Conservation (phyloP, 257 asterid species). For the Forsythia suspensa region DNA sequence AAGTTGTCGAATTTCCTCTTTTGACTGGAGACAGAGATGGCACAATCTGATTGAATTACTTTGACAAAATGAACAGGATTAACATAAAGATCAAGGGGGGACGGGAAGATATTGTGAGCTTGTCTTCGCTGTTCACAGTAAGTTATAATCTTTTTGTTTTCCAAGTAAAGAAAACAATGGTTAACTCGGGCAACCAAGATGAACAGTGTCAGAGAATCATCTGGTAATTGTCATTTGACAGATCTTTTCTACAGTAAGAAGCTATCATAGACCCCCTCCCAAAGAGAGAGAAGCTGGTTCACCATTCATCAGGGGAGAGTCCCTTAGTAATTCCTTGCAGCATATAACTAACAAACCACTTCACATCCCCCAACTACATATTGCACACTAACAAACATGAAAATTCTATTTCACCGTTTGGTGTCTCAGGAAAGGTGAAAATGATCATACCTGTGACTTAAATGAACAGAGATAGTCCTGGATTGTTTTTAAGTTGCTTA, state of each 20-base stretch:
- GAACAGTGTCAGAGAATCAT: slow-evolving; percentile 1
- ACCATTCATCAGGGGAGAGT: neutral
- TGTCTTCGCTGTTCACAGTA: neutral
- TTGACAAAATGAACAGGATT: slow-evolving; percentile 1
- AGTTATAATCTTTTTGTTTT: neutral
- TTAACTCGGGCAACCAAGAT: neutral
- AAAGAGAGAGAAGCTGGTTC: neutral
- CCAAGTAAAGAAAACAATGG: neutral
- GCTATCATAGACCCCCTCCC: neutral
- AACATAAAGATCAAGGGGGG: slow-evolving; percentile 11
- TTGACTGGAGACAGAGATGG: neutral
- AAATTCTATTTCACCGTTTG: slow-evolving; percentile 5
- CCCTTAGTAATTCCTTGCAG: slow-evolving; percentile 6
- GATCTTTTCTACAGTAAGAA: slow-evolving; percentile 1
- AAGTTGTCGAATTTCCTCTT: neutral
- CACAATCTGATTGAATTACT: neutral
- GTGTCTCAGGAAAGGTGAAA: slow-evolving; percentile 15
- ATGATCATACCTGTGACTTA: slow-evolving; percentile 66
- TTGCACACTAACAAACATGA: neutral
- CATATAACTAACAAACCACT: neutral
- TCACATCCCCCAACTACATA: neutral
- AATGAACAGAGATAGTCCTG: slow-evolving; percentile 95
- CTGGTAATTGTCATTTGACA: slow-evolving; percentile 8
- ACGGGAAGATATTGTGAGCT: slow-evolving; percentile 10
- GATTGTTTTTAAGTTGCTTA: slow-evolving; percentile 78